These are phyloP conservation scores for Cercis canadensis DNA, from an alignment of 306 rosid species.

Conservation along the genomic window DNA sequence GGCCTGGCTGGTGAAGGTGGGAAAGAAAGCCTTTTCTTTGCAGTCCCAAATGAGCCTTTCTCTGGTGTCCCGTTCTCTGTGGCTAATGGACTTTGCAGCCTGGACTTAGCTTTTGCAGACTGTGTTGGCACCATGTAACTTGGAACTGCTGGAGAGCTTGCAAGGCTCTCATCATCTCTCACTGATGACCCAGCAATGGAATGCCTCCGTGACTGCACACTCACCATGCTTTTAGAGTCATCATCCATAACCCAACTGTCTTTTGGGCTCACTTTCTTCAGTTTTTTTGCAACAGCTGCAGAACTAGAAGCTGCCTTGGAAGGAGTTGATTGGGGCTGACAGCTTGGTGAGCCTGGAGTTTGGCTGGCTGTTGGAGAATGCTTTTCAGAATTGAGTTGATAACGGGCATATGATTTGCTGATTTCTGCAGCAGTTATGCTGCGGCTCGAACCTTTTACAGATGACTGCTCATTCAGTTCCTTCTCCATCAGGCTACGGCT, in stretches of 20 bases:
- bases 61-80: conserved; percentile 63
- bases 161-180: conserved; percentile 81
- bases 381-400: conserved; percentile 81
- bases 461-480: conserved; percentile 65
- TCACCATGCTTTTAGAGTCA: conserved; percentile 70
- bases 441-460: conserved; percentile 64
- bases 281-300: conserved; percentile 44
- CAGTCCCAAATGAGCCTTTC: conserved; percentile 61
- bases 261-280: conserved; percentile 77
- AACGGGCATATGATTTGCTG: conserved; percentile 86
- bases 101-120: conserved; percentile 88
- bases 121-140: conserved; percentile 90
- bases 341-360: conserved; percentile 57
- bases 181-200: conserved; percentile 68
- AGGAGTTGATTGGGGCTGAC: conserved; percentile 70
- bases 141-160: conserved; percentile 72
- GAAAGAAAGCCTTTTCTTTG: conserved; percentile 78
- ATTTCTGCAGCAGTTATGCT: conserved; percentile 76
- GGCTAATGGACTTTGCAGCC: conserved; percentile 74
- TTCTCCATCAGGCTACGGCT: conserved; percentile 55
- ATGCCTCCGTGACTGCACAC: conserved; percentile 88
- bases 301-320: conserved; percentile 60
- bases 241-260: conserved; percentile 60
- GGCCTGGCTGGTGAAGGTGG: conserved; percentile 79
- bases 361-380: conserved; percentile 84